Percentiles rank a stretch among this genome's conserved stretches.
Conservation (phyloP, 192 early-diverging fungal species). For the Geranomyces variabilis region DNA sequence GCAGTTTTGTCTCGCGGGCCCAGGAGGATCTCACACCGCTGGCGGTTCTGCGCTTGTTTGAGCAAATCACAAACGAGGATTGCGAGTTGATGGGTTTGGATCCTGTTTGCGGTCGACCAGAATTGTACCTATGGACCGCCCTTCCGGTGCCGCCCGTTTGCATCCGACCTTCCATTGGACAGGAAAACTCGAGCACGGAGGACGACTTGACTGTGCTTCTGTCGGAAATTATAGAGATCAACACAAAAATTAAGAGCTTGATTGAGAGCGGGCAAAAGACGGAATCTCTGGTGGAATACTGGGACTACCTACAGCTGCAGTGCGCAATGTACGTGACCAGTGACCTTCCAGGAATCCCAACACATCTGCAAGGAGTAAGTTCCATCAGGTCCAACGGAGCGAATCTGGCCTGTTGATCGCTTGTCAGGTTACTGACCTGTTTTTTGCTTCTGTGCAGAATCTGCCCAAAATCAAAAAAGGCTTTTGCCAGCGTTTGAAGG, state of each 20-base stretch:
- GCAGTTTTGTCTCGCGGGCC: constrained; percentile 75
- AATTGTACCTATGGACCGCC: constrained; percentile 92
- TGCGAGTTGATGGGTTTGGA: constrained; percentile 94
- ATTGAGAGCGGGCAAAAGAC: constrained; percentile 36
- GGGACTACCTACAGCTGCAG: constrained; percentile 93
- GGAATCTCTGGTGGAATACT: constrained; percentile 68
- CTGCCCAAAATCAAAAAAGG: constrained; percentile 72
- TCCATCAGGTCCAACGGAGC: constrained; percentile 25
- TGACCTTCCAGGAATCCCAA: constrained; percentile 89
- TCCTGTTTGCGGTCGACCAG: constrained; percentile 81
- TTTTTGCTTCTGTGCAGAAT: constrained; percentile 41
- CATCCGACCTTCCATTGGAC: constrained; percentile 92
- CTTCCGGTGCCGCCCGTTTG: constrained; percentile 94
- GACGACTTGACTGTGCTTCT: constrained; percentile 96
- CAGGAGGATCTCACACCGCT: constrained; percentile 95
- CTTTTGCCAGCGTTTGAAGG: constrained; percentile 96
- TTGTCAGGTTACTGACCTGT: neutral
- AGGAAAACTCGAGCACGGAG: constrained; percentile 92
- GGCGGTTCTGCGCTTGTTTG: constrained; percentile 82
- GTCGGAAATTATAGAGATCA: constrained; percentile 92
- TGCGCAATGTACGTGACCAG: constrained; percentile 97
- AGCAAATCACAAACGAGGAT: constrained; percentile 88
- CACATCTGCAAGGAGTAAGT: constrained; percentile 51
- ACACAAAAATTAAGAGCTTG: constrained; percentile 40
- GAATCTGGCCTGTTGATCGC: neutral